Conservation (phyloP, 805 yeast species). For the Sugiyamaella americana region DNA sequence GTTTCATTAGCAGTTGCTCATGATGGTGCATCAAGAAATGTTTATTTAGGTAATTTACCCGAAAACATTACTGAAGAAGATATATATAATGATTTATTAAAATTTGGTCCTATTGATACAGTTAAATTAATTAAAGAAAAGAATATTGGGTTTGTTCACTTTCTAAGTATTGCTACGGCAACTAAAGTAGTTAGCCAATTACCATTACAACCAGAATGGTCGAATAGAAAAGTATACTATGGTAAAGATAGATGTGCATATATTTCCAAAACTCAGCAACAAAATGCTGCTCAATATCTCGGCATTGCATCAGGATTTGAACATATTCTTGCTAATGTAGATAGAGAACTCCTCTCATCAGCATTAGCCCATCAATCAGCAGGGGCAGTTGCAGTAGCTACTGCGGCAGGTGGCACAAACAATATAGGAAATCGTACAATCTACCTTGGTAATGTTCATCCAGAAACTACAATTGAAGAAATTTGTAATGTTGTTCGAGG, state of each 20-base stretch:
- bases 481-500: conserved; percentile 95
- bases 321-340: conserved; percentile 66
- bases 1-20: conserved; percentile 71
- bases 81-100: conserved; percentile 56
- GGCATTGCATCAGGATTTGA: conserved; percentile 89
- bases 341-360: conserved; percentile 41
- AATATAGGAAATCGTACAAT: conserved; percentile 92
- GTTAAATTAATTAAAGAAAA: conserved; percentile 75
- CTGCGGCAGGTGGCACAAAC: conserved; percentile 82
- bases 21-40: conserved; percentile 91
- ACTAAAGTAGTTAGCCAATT: conserved; percentile 74
- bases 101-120: conserved; percentile 80
- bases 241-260: conserved; percentile 92
- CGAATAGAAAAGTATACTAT: conserved; percentile 72
- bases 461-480: conserved; percentile 83
- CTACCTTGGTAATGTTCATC: conserved; percentile 84
- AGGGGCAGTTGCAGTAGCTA: conserved; percentile 94
- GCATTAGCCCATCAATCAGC: conserved; percentile 83
- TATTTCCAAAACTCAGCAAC: conserved; percentile 91
- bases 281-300: conserved; percentile 90
- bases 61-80: conserved; percentile 62
- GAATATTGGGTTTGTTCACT: conserved; percentile 77
- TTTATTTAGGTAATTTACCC: conserved; percentile 75
- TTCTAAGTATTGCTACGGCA: conserved; percentile 80
- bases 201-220: conserved; percentile 59